Conservation (phyloP, 1,284 basidiomycete genomes). For the Ganoderma boninense region DNA sequence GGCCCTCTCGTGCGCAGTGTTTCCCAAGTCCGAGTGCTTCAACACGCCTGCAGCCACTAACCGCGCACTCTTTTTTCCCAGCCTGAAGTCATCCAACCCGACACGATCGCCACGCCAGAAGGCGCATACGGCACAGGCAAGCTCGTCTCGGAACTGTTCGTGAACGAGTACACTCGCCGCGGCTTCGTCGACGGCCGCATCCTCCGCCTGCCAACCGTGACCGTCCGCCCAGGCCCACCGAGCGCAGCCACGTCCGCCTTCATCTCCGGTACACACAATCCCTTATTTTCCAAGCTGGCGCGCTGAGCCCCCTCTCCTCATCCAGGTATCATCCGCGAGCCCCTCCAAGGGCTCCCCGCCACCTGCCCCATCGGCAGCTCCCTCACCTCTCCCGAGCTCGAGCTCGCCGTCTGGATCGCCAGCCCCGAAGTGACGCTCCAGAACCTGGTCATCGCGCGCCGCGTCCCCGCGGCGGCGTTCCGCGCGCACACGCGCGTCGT, state of each 20-base stretch:
- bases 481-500: constrained; percentile 59
- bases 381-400: constrained; percentile 51
- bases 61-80: constrained; percentile 19
- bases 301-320: neutral
- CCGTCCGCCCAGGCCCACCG: constrained; percentile 65
- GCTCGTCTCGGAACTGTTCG: constrained; percentile 64
- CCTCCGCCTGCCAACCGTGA: constrained; percentile 68
- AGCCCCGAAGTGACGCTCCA: constrained; percentile 60
- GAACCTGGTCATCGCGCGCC: constrained; percentile 63
- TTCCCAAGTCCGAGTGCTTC: neutral
- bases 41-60: neutral
- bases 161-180: constrained; percentile 72
- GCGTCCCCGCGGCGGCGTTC: constrained; percentile 56
- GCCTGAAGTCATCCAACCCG: constrained; percentile 57
- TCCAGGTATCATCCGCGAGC: constrained; percentile 67
- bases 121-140: constrained; percentile 68
- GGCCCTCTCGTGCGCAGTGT: constrained; percentile 55
- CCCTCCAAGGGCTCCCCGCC: constrained; percentile 58
- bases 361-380: constrained; percentile 63
- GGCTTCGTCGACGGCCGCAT: constrained; percentile 70
- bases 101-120: constrained; percentile 64
- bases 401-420: constrained; percentile 62
- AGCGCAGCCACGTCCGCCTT: constrained; percentile 67
- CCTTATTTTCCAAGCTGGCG: neutral
- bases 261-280: constrained; percentile 52